Evolutionary conservation across 1,139 yeast species (phyloP).

Genomic region (Taphrina confusa): DNA sequence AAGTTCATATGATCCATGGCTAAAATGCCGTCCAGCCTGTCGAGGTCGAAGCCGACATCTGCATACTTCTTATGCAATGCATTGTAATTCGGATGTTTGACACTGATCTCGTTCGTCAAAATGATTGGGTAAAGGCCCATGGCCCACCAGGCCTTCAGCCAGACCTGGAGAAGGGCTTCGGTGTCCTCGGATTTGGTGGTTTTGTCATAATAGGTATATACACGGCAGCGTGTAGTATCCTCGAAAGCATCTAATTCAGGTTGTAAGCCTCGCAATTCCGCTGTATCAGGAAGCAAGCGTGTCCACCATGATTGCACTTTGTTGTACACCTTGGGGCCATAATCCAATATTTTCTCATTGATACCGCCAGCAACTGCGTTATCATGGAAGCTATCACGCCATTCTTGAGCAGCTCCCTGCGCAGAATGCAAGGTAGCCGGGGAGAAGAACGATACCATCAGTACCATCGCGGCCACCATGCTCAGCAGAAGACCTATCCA

Average conservation of each 20-base stretch:
- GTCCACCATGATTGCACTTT: slow-evolving; percentile 25
- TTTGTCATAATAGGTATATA: slow-evolving; percentile 20
- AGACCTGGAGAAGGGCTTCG: slow-evolving; percentile 20
- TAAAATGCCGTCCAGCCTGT: slow-evolving; percentile 3
- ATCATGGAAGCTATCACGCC: slow-evolving; percentile 20
- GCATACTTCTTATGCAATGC: slow-evolving; percentile 1
- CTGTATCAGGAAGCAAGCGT: slow-evolving; percentile 9
- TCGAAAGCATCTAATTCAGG: background rate
- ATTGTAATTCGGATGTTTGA: slow-evolving; percentile 4
- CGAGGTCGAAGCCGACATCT: slow-evolving; percentile 3
- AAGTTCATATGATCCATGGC: slow-evolving; percentile 11
- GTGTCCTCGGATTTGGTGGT: slow-evolving; percentile 20
- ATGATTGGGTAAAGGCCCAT: slow-evolving; percentile 10
- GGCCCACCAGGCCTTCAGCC: slow-evolving; percentile 26
- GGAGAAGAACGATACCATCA: slow-evolving; percentile 10
- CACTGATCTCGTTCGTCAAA: slow-evolving; percentile 12
- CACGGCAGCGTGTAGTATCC: background rate
- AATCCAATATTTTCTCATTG: background rate
- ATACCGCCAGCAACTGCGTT: slow-evolving; percentile 11
- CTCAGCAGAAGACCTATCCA: slow-evolving; percentile 10
- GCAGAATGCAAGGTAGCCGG: slow-evolving; percentile 11
- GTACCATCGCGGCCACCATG: slow-evolving; percentile 1
- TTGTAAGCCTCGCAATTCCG: slow-evolving; percentile 13
- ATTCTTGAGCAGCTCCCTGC: slow-evolving; percentile 9
- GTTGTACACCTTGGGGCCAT: slow-evolving; percentile 10